Conservation (phyloP, 768 basidiomycete genomes). For the Naganishia friedmannii region DNA sequence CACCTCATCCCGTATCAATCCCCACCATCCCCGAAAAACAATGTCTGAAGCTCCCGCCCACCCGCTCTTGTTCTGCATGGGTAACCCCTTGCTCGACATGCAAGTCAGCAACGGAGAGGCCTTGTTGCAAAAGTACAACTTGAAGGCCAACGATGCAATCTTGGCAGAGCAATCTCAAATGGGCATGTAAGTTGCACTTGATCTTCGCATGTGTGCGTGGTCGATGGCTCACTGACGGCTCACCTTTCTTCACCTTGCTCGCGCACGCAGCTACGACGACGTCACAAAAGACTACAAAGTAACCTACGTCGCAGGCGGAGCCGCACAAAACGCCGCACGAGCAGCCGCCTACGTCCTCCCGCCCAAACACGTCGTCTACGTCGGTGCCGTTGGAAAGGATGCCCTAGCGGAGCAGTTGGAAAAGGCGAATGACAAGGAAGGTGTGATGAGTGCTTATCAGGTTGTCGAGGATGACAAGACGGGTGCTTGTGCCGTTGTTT, state of each 20-base stretch:
- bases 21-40: not conserved
- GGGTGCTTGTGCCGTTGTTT: slow-evolving; percentile 91
- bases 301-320: slow-evolving; percentile 93
- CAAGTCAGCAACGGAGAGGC: slow-evolving; percentile 82
- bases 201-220: no score
- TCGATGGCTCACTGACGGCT: not conserved
- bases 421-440: slow-evolving; percentile 86
- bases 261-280: slow-evolving; percentile 82
- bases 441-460: slow-evolving; percentile 80
- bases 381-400: slow-evolving; percentile 91
- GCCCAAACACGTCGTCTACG: slow-evolving; percentile 80
- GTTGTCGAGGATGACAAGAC: slow-evolving; percentile 84
- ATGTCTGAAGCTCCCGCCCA: slow-evolving; percentile 35
- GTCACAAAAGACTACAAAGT: slow-evolving; percentile 70
- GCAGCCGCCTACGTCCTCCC: slow-evolving; percentile 94
- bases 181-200: slow-evolving; percentile 63
- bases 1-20: not conserved
- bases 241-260: not conserved
- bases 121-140: slow-evolving; percentile 79
- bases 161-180: slow-evolving; percentile 84
- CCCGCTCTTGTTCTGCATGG: slow-evolving; percentile 76
- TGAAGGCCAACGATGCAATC: slow-evolving; percentile 94
- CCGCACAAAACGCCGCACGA: slow-evolving; percentile 92
- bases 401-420: slow-evolving; percentile 84
- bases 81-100: slow-evolving; percentile 89